Percentiles rank a stretch among this genome's conserved stretches.
These are phyloP conservation scores for Sphaerobolus stellatus DNA, from an alignment of 1,284 basidiomycete species.

Conservation along the genomic window DNA sequence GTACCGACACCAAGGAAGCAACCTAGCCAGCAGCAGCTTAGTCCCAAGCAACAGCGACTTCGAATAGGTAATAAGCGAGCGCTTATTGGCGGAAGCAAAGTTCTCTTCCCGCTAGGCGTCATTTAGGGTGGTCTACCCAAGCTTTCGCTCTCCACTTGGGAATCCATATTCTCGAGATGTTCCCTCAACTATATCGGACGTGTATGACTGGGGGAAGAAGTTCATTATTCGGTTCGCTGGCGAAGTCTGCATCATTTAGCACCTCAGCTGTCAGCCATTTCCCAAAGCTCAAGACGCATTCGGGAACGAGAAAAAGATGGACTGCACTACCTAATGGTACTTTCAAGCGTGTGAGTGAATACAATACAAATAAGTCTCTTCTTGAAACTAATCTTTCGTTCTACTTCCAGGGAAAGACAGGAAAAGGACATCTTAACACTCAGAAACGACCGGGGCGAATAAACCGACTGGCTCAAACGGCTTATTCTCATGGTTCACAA, in stretches of 20 bases:
- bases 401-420: conserved; percentile 56
- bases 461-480: conserved; percentile 62
- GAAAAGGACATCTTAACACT: conserved; percentile 70
- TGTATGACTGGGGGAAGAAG: neutral
- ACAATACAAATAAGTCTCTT: neutral
- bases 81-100: neutral
- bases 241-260: conserved; percentile 45
- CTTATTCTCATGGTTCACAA: conserved; percentile 64
- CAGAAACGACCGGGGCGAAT: conserved; percentile 63
- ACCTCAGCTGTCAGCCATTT: conserved; percentile 44
- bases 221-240: too few relatives aligned
- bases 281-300: conserved; percentile 75
- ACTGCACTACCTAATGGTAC: conserved; percentile 60
- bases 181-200: neutral
- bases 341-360: conserved; percentile 72
- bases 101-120: neutral
- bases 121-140: neutral
- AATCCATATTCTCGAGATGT: neutral
- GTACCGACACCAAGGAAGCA: too few relatives aligned
- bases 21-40: too few relatives aligned
- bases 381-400: conserved; percentile 10
- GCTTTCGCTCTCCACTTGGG: neutral
- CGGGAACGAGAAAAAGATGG: conserved; percentile 81
- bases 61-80: too few relatives aligned
- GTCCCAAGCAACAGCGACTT: conserved; percentile 7